Conservation (phyloP, 805 yeast genomes). For the Myxozyma lipomycoides region DNA sequence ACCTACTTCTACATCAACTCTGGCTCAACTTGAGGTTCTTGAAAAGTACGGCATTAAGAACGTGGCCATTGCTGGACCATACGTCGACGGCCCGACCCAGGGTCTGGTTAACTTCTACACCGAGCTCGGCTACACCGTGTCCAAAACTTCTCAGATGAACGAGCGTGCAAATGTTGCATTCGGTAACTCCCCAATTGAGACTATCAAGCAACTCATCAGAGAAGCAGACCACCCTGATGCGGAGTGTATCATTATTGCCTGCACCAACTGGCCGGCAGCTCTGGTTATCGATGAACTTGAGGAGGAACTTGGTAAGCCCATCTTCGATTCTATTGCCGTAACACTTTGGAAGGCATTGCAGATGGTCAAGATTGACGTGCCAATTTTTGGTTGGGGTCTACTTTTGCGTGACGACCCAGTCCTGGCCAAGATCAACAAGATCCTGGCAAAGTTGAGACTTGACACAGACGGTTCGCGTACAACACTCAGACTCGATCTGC, state of each 20-base stretch:
- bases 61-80: conserved; percentile 13
- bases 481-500: conserved; percentile 13
- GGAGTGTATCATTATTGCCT: conserved; percentile 17
- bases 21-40: conserved; percentile 15
- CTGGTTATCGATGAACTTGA: conserved; percentile 15
- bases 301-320: conserved; percentile 18
- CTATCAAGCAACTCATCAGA: conserved; percentile 11
- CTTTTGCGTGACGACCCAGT: conserved; percentile 13
- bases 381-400: conserved; percentile 14
- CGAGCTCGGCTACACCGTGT: conserved; percentile 12
- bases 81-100: conserved; percentile 20
- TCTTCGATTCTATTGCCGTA: conserved; percentile 11
- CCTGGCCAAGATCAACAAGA: conserved; percentile 3
- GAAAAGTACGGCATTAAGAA: conserved; percentile 15
- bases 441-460: conserved; percentile 1
- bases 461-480: conserved; percentile 6
- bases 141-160: conserved; percentile 17
- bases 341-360: conserved; percentile 16
- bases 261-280: conserved; percentile 21
- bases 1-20: conserved; percentile 17
- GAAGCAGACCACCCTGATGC: conserved; percentile 18
- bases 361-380: conserved; percentile 13
- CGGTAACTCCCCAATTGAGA: conserved; percentile 12
- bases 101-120: conserved; percentile 13
- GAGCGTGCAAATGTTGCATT: conserved; percentile 16